Evolutionary conservation across 495 filamentous ascomycete species (phyloP).

Genomic region (Friedmanniomyces endolithicus): DNA sequence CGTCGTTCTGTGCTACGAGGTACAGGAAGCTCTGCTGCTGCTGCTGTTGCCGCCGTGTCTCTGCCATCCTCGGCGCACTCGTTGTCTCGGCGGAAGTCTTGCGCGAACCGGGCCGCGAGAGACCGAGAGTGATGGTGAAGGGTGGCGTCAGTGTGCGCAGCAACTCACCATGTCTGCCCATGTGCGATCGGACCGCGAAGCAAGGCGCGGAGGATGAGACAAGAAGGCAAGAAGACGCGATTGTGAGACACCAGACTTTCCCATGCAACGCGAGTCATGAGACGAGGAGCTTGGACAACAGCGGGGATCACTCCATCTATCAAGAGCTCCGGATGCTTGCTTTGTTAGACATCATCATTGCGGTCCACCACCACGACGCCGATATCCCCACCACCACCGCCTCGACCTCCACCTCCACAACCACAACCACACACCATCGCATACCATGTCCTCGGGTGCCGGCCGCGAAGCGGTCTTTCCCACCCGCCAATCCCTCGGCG

Average conservation of each 20-base stretch:
- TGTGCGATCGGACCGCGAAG: constrained; percentile 25
- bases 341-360: background rate
- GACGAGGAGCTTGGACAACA: background rate
- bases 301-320: background rate
- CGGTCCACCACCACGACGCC: too few relatives aligned
- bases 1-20: constrained; percentile 66
- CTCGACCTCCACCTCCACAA: constrained; percentile 8
- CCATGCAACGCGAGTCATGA: too few relatives aligned
- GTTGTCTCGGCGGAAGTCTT: background rate
- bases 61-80: background rate
- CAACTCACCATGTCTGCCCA: constrained; percentile 49
- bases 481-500: constrained; percentile 86
- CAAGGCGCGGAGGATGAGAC: background rate
- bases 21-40: constrained; percentile 24
- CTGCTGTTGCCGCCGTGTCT: background rate
- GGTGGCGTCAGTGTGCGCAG: constrained; percentile 39
- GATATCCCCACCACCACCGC: too few relatives aligned
- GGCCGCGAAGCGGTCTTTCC: constrained; percentile 92
- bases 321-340: background rate
- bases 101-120: constrained; percentile 8
- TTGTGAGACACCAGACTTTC: too few relatives aligned
- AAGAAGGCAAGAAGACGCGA: too few relatives aligned
- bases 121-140: constrained; percentile 15
- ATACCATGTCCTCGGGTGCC: constrained; percentile 1
- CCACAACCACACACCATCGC: constrained; percentile 7